Base-by-base conservation (phyloP, 2,329 filamentous ascomycete genomes). In the Scortechinia acanthostroma region DNA sequence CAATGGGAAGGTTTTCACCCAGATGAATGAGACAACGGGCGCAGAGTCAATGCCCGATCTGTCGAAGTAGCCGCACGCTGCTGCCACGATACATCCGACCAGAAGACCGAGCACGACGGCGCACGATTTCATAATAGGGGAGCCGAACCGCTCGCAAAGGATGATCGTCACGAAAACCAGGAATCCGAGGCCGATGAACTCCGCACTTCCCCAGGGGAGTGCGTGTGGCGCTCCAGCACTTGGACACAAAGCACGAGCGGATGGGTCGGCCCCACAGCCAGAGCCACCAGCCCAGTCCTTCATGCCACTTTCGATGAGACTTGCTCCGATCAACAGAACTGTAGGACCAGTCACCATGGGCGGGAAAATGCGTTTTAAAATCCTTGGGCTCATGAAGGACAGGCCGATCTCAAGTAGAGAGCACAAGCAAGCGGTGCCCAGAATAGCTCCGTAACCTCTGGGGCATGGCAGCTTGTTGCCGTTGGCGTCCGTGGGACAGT, bases 51-150 rank as follows among this genome's bases (percentile, higher is more conserved):
- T 90, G 21, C 78, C 73, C n/a, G 70, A 71, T n/a, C 70, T 68
- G 56, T 86, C 83, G 56, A 91, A 91, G 63, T 91, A 93, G 22
- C 86, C 87, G 44, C 76, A 82, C 1, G 86, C 87, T 0, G 74
- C 87, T 10, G 85, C 86, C 49, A 93, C 86, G 54, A 90, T 84
- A 62, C 87, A 91, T 42, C 88, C 88, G 1, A 83, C 70, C 0
- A 89, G 72, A 3, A 91, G 71, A 14, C 88, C 87, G 46, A 89
- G 71, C 35, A 91, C 78, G 22, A 91, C 86, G 22, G 83, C 81
- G 4, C 80, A 85, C 2, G 81, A 87, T 58, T 91, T 91, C 85
- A 93, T 91, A 51, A 93, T 85, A 0, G 88, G 88, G 0, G 86
- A 76, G 1, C 88, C 88, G 53, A 91, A 90, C 10, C 86, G 77